Evolutionary conservation across 2,329 filamentous ascomycete species (phyloP).

Genomic region (Neonectria magnoliae): DNA sequence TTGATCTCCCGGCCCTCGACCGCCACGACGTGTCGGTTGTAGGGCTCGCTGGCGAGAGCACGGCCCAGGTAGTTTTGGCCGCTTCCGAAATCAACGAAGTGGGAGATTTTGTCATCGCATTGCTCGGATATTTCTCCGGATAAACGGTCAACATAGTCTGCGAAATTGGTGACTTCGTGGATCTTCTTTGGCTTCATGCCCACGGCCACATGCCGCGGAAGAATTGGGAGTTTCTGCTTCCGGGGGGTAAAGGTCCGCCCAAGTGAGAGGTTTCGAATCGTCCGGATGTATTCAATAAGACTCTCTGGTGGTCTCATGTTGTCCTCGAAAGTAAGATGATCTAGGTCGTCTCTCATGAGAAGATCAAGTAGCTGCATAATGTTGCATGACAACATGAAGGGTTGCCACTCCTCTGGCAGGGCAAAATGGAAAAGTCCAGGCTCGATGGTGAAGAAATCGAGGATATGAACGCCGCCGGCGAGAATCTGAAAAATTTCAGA

Average conservation of each 20-base stretch:
- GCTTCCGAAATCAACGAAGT: constrained; percentile 95
- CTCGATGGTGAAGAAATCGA: constrained; percentile 92
- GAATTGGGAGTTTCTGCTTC: constrained; percentile 59
- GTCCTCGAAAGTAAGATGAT: constrained; percentile 42
- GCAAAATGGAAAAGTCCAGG: constrained; percentile 84
- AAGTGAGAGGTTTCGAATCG: constrained; percentile 76
- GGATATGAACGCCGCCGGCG: constrained; percentile 96
- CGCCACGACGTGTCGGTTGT: constrained; percentile 87
- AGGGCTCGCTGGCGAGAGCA: constrained; percentile 84
- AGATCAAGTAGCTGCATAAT: constrained; percentile 83
- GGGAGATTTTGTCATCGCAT: constrained; percentile 72
- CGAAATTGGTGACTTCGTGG: constrained; percentile 92
- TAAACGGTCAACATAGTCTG: constrained; percentile 78
- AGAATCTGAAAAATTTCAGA: constrained; percentile 84
- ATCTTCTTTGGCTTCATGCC: constrained; percentile 98
- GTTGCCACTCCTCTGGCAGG: constrained; percentile 82
- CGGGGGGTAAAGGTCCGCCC: constrained; percentile 65
- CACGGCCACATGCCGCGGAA: constrained; percentile 78
- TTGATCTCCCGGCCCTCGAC: constrained; percentile 90
- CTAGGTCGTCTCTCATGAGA: constrained; percentile 80
- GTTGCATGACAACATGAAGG: constrained; percentile 76
- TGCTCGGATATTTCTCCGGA: constrained; percentile 67
- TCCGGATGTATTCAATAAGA: constrained; percentile 76
- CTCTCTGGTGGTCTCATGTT: constrained; percentile 58
- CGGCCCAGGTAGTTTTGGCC: constrained; percentile 96